Evolutionary conservation across 2,329 filamentous ascomycete genomes (phyloP).

Genomic region (Emericellopsis atlantica): DNA sequence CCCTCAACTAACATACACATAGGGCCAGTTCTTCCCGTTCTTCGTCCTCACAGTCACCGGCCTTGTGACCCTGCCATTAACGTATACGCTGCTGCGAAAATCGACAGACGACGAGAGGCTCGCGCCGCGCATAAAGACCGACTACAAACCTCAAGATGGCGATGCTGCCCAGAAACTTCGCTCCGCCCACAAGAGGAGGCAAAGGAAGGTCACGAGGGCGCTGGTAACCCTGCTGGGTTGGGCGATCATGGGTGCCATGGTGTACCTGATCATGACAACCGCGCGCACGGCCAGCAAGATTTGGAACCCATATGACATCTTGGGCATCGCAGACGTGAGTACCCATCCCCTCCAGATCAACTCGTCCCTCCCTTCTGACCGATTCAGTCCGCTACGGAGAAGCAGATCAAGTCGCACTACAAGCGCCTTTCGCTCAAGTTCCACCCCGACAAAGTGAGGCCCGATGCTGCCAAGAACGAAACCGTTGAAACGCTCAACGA

Average conservation of each 20-base stretch:
- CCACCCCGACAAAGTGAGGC: conserved; percentile 86
- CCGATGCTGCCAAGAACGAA: conserved; percentile 77
- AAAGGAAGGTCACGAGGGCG: conserved; percentile 77
- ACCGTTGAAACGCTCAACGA: conserved; percentile 76
- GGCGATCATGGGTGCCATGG: conserved; percentile 76
- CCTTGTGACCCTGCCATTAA: conserved; percentile 80
- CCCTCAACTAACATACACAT: not conserved
- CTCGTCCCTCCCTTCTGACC: not conserved
- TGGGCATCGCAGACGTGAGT: conserved; percentile 69
- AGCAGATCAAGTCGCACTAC: conserved; percentile 86
- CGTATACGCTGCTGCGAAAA: conserved; percentile 74
- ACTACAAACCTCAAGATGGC: conserved; percentile 71
- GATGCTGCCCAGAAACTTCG: conserved; percentile 74
- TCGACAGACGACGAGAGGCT: conserved; percentile 66
- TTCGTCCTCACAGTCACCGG: conserved; percentile 87
- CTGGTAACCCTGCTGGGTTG: conserved; percentile 67
- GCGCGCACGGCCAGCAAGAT: conserved; percentile 60
- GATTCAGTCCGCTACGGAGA: conserved; percentile 63
- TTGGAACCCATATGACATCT: conserved; percentile 95
- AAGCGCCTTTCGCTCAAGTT: conserved; percentile 72
- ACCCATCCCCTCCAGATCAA: not conserved
- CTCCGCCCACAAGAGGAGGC: conserved; percentile 77
- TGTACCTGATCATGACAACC: conserved; percentile 78
- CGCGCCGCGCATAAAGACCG: conserved; percentile 69
- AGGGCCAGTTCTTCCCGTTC: conserved; percentile 98